phyloP scores from a whole-genome alignment of 2,329 filamentous ascomycete genomes.

The Scytalidium lignicola region DNA sequence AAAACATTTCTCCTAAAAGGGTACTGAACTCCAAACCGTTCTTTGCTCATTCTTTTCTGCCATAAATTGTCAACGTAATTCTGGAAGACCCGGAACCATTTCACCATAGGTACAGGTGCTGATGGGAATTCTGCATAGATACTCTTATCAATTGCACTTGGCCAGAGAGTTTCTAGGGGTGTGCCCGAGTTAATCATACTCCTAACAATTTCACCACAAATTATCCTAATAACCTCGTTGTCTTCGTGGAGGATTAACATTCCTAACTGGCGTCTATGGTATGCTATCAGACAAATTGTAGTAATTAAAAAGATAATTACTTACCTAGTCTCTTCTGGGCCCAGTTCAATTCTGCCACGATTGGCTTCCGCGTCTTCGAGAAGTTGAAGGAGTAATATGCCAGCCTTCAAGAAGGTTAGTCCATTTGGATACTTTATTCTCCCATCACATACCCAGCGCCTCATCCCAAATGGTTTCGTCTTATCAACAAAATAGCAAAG shows the following conservation, averaged over 20 bases:
- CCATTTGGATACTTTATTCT: neutral
- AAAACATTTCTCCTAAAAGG: neutral
- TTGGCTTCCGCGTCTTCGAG: conserved; percentile 14
- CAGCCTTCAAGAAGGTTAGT: conserved; percentile 12
- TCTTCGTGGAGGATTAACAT: conserved; percentile 15
- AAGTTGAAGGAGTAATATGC: conserved; percentile 22
- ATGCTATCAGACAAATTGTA: neutral
- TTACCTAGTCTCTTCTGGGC: conserved; percentile 18
- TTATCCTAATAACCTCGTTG: conserved; percentile 20
- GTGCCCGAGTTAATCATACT: conserved; percentile 9
- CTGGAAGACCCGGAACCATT: conserved; percentile 19
- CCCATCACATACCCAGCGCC: neutral
- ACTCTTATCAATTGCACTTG: conserved; percentile 4
- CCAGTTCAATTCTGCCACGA: conserved; percentile 9
- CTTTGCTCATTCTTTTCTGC: neutral
- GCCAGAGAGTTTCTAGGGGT: conserved; percentile 16
- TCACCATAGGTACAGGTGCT: conserved; percentile 6
- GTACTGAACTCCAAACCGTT: neutral
- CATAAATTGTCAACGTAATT: conserved; percentile 15
- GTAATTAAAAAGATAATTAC: neutral
- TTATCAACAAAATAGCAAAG: neutral
- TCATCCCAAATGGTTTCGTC: neutral
- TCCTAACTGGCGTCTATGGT: conserved; percentile 17
- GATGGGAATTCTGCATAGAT: conserved; percentile 18
- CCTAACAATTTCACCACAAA: conserved; percentile 20